These are phyloP conservation scores for Cydonia oblonga DNA, from an alignment of 331 rosid genomes.

Conservation along the genomic window DNA sequence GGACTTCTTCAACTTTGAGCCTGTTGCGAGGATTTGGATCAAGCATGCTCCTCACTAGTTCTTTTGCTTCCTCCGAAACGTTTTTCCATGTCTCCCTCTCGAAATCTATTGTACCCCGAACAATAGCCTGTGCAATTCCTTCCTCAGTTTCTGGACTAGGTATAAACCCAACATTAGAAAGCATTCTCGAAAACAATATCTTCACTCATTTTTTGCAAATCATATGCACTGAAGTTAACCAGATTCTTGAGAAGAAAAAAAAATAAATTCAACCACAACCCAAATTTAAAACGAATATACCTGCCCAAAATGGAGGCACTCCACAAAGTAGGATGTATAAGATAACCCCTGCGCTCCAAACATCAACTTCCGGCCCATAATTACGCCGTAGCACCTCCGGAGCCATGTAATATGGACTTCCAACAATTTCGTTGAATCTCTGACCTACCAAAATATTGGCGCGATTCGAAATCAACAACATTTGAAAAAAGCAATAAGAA, in stretches of 20 bases:
- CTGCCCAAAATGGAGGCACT: conserved; percentile 99
- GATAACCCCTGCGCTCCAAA: neutral
- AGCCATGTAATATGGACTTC: conserved; percentile 83
- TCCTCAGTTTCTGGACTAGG: conserved; percentile 69
- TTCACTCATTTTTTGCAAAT: no score
- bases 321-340: conserved; percentile 90
- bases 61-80: conserved; percentile 76
- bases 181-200: neutral
- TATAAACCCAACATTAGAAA: conserved; percentile 3
- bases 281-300: conserved; percentile 15
- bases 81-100: conserved; percentile 84
- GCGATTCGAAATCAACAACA: neutral
- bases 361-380: neutral
- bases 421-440: conserved; percentile 79
- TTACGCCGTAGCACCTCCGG: neutral
- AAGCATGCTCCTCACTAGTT: conserved; percentile 66
- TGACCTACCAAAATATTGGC: conserved; percentile 38
- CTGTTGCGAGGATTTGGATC: conserved; percentile 69
- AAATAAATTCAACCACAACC: neutral
- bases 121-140: conserved; percentile 88
- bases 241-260: neutral
- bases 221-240: neutral
- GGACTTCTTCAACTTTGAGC: conserved; percentile 69
- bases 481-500: neutral
- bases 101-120: conserved; percentile 55